Evolutionary conservation across 148 eudicot genomes (phyloP).

Genomic region (Gaultheria prostrata): DNA sequence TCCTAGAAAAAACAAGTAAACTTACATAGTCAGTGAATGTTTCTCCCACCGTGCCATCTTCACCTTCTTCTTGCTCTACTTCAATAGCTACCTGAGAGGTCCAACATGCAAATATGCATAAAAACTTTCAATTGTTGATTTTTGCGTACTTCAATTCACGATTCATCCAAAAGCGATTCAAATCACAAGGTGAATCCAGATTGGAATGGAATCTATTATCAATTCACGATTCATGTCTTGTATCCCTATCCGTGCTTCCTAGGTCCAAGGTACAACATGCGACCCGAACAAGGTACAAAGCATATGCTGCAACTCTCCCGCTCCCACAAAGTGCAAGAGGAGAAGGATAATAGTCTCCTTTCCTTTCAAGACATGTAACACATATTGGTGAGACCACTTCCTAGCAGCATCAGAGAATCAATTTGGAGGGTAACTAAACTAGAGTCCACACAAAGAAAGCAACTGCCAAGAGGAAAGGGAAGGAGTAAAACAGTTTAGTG

Average conservation of each 20-base stretch:
- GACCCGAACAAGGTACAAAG: neutral
- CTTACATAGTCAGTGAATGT: constrained; percentile 87
- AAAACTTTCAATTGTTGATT: neutral
- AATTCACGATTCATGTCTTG: neutral
- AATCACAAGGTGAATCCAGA: neutral
- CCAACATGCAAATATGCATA: neutral
- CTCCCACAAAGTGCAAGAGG: neutral
- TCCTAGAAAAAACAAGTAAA: neutral
- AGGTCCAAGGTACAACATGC: neutral
- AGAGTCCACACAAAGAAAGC: neutral
- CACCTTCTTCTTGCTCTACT: constrained; percentile 82
- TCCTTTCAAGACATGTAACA: neutral
- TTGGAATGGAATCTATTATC: neutral
- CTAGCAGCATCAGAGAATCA: neutral
- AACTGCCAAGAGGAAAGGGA: neutral
- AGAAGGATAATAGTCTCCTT: neutral
- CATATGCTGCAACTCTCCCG: neutral
- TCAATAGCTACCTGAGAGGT: constrained; percentile 66
- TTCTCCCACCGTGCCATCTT: constrained; percentile 86
- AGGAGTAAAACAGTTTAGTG: neutral
- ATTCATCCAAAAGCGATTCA: neutral
- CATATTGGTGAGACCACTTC: neutral
- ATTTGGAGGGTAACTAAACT: neutral
- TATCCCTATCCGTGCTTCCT: neutral
- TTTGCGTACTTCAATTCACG: neutral